Conservation (phyloP, 495 filamentous ascomycete species). For the Paragyromitra xinjiangensis region DNA sequence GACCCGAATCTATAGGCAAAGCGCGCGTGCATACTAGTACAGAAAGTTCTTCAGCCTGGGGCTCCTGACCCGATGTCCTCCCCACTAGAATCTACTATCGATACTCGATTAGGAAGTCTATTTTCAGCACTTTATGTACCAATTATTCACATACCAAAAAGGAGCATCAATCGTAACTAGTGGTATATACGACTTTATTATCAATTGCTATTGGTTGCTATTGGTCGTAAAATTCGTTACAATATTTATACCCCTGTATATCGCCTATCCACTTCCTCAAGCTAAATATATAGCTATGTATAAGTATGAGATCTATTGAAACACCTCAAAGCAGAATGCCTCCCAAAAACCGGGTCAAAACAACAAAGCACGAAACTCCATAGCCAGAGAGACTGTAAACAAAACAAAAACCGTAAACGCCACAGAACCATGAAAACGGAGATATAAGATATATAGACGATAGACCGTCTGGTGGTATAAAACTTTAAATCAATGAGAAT, state of each 20-base stretch:
- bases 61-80: no score
- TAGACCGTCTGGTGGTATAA: neutral
- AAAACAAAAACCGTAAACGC: neutral
- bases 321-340: neutral
- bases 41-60: neutral
- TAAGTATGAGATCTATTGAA: neutral
- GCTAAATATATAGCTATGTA: no score
- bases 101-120: no score
- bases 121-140: no score
- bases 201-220: neutral
- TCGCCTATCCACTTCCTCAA: neutral
- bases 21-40: no score
- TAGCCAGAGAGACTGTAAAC: neutral
- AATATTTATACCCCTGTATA: neutral
- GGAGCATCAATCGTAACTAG: neutral
- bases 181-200: neutral
- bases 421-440: neutral
- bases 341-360: neutral
- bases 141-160: neutral
- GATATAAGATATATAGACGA: neutral
- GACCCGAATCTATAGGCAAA: no score
- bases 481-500: no score
- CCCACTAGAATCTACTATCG: no score
- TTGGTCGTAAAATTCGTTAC: neutral
- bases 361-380: neutral